A percentile compares a stretch with the other conserved stretches of the same genome.
Evolutionary conservation across 2,329 filamentous ascomycete species (phyloP).

Genomic region (Fusarium temperatum): DNA sequence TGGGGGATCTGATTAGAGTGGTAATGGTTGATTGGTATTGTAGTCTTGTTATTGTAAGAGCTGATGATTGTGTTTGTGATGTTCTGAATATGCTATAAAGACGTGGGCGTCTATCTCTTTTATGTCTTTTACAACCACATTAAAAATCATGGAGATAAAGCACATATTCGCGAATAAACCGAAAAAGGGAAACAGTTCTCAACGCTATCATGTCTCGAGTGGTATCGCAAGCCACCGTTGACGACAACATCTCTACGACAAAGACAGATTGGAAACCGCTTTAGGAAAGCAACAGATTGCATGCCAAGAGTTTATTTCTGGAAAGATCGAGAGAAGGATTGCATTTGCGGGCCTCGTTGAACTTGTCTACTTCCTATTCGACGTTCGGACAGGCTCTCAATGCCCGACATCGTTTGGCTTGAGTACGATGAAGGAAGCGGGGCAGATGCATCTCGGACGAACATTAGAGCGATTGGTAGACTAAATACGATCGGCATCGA

Average conservation of each 20-base stretch:
- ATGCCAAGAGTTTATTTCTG: neutral
- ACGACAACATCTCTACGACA: neutral
- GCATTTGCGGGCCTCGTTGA: neutral
- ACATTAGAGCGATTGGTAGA: neutral
- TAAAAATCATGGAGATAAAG: neutral
- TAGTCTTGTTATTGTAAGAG: neutral
- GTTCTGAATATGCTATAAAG: neutral
- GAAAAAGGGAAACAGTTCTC: conserved; percentile 32
- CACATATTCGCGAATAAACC: neutral
- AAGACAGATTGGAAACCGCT: neutral
- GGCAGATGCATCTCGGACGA: neutral
- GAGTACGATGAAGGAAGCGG: neutral
- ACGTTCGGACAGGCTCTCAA: neutral
- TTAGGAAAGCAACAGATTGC: neutral
- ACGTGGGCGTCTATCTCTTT: neutral
- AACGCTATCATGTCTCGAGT: neutral
- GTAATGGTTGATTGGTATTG: neutral
- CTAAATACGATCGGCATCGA: neutral
- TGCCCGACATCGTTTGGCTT: neutral
- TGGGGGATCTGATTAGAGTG: neutral
- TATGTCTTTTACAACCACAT: neutral
- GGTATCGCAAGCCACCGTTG: neutral
- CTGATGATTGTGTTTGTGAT: neutral
- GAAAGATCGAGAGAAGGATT: neutral
- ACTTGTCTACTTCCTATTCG: neutral